phyloP scores from a whole-genome alignment of 495 filamentous ascomycete species.

The Copromyces sp. region DNA sequence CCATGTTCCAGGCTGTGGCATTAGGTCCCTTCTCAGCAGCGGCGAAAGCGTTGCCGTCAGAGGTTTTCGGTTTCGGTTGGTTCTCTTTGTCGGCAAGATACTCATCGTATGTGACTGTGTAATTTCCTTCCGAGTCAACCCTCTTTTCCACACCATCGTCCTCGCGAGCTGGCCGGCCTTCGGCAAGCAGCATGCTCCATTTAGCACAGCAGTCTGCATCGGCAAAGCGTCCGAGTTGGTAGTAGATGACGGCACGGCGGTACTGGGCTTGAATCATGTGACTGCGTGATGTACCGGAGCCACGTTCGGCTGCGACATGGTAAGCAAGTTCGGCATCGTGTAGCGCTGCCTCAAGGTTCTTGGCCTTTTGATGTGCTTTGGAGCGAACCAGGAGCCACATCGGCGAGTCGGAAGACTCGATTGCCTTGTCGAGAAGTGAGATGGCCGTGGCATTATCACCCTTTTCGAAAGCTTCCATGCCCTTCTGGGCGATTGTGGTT shows the following conservation, averaged over 20 bases:
- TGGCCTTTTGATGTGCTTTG: constrained; percentile 62
- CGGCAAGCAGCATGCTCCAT: constrained; percentile 48
- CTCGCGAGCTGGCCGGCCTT: constrained; percentile 30
- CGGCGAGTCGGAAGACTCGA: constrained; percentile 57
- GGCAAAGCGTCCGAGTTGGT: constrained; percentile 57
- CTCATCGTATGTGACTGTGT: constrained; percentile 22
- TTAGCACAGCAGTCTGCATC: constrained; percentile 67
- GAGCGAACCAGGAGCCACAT: constrained; percentile 83
- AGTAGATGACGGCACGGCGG: constrained; percentile 65
- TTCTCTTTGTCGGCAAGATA: constrained; percentile 15
- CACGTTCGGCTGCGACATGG: constrained; percentile 56
- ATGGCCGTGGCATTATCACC: constrained; percentile 60
- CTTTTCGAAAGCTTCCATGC: constrained; percentile 48
- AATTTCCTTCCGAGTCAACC: constrained; percentile 30
- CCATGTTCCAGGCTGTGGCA: constrained; percentile 22
- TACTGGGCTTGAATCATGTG: constrained; percentile 73
- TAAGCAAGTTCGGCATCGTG: constrained; percentile 74
- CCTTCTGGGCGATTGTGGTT: constrained; percentile 23
- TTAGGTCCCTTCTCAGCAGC: constrained; percentile 15
- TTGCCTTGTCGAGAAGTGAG: constrained; percentile 63
- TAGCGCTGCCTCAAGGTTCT: constrained; percentile 48
- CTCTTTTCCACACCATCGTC: constrained; percentile 30
- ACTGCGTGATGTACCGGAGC: constrained; percentile 51
- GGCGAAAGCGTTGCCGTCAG: neutral
- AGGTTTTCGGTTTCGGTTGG: constrained; percentile 17